A percentile compares a stretch with the other conserved stretches of the same genome.
Evolutionary conservation across 306 rosid species (phyloP).

Genomic region (Cucumis melo): DNA sequence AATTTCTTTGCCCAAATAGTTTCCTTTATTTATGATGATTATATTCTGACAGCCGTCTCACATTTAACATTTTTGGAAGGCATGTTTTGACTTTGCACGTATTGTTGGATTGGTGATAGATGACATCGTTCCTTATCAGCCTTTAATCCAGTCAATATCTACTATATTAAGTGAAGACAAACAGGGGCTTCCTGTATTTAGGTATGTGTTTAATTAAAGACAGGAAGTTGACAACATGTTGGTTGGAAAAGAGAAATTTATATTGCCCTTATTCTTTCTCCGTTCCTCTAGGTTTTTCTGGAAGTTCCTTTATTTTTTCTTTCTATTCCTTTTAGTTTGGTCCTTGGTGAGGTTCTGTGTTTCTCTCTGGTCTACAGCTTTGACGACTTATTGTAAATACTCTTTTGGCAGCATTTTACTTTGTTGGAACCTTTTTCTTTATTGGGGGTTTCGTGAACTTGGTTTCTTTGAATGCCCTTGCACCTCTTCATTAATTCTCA

Average conservation of each 20-base stretch:
- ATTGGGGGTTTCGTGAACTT: too few relatives aligned
- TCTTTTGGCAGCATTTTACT: too few relatives aligned
- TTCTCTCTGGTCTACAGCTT: too few relatives aligned
- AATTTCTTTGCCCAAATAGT: constrained; percentile 2
- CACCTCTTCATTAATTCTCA: not conserved
- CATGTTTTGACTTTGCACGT: constrained; percentile 70
- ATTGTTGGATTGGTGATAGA: constrained; percentile 41
- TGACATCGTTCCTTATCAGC: constrained; percentile 56
- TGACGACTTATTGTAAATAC: too few relatives aligned
- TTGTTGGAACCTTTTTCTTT: too few relatives aligned
- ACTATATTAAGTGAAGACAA: constrained; percentile 58
- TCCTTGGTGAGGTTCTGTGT: too few relatives aligned
- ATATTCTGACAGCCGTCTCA: not conserved
- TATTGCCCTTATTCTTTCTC: not conserved
- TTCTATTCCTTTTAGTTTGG: too few relatives aligned
- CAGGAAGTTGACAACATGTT: not conserved
- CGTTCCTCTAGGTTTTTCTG: not conserved
- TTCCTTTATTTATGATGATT: not conserved
- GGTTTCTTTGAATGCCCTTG: too few relatives aligned
- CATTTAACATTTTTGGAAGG: constrained; percentile 45
- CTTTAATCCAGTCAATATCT: constrained; percentile 49
- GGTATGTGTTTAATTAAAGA: constrained; percentile 27
- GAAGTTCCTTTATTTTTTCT: not conserved
- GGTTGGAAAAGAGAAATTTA: not conserved
- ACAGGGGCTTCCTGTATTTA: constrained; percentile 80